Evolutionary conservation across 371 early-diverging fungal genomes (phyloP), one percentile per base, ranked within the genome.

Genomic region (Sporodiniella umbellata): DNA sequence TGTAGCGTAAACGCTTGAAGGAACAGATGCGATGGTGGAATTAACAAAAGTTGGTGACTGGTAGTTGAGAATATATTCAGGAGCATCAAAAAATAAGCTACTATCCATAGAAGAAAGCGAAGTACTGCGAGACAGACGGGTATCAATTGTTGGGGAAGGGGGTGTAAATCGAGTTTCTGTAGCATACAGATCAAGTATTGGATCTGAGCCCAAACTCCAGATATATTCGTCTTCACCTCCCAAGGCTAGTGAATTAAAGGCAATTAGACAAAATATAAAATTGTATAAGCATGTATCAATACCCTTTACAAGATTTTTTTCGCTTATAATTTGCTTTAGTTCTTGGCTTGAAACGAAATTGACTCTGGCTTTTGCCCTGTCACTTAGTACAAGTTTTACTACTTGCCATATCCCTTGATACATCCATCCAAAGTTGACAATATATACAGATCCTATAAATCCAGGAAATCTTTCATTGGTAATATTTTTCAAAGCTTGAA

Each of bases 391-490:
- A 28, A 71, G 35, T 26, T 73, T 73, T 3, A 67, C 60, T 45
- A 73, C 74, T 37, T 77, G 78, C 78, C 78, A 77, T 23, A 77
- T 44, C 1, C 78, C 73, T 51, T 77, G 78, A 47, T 71, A 77
- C 72, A 73, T 77, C 78, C 78, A 77, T 0, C 78, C 78, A 48
- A 77, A 77, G 25, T 77, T 77, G 60, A 77, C 62, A 5, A 77
- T 53, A 54, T 69, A 69, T 8, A 77, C 67, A 8, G 74, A 68
- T 1, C 78, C 78, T 26, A 77, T 51, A 46, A 63, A 70, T 2
- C 68, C 70, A 1, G 75, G 75, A 33, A 64, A 74, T 14, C 66
- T 39, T 15, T 58, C 25, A 33, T 74, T 70, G n/a, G 52, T 58
- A 23, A 74, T 52, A 8, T 53, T 51, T 19, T 62, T 60, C 3